Base-by-base conservation (phyloP, 352 stramenopile genomes). In the Hyaloperonospora arabidopsidis region DNA sequence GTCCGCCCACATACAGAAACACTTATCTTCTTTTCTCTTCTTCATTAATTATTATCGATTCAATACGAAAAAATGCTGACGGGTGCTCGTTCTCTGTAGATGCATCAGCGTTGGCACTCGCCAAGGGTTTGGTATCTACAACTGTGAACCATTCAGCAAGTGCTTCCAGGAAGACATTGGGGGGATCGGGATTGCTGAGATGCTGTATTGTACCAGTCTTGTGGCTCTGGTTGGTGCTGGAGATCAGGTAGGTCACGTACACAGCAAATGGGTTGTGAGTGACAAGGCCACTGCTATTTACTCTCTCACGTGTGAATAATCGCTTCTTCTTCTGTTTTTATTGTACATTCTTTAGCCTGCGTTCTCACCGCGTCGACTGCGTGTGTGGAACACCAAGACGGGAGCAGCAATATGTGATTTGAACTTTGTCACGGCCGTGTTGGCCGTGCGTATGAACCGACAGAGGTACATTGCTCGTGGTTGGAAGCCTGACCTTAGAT, bases 321-420 rank as follows among this genome's bases (percentile, higher is more conserved):
- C 25, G 25, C 2, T 54, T 6, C 13, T 23, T 28, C 12, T 23
- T 11, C 17, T 35, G 6, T 45, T 17, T n/a, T 23, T 19, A 7
- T 29, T 45, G 5, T 29, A 29, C 7, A 3, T 59, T n/a, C 3
- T 5, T 2, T 44, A 94, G 77, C 84, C 87, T 40, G 87, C 87
- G 12, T 97, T 97, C 61, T 95, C 88, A 18, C 88, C 89, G 4
- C 75, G 89, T 4, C 65, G 88, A n/a, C 58, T 97, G 51, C 84
- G 86, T 25, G 76, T 97, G 35, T 96, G 88, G 86, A 96, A 97
- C 62, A 96, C 87, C 47, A 96, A 95, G 66, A 96, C 86, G 14
- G 73, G 78, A 32, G 68, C 79, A 22, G 83, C 86, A 19, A 95
- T 97, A 54, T 97, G 87, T 60, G 89, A 97, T 51, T 68, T 97